These are phyloP conservation scores for Biscutella laevigata DNA, from an alignment of 441 rosid species.

Conservation along the genomic window DNA sequence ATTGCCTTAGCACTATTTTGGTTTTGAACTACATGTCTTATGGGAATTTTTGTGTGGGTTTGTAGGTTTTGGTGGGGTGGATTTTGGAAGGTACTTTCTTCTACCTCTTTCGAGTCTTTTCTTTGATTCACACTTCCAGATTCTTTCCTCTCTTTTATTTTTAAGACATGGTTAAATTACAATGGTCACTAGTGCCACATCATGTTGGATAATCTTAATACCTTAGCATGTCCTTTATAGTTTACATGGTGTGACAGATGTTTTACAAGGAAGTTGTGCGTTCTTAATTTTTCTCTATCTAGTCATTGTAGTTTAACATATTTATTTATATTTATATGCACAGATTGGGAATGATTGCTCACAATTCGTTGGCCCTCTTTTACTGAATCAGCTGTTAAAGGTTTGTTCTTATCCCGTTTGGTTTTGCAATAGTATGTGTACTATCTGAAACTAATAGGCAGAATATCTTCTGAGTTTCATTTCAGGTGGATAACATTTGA, in stretches of 20 bases:
- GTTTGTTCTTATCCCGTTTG: slow-evolving; percentile 32
- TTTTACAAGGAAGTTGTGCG: slow-evolving; percentile 1
- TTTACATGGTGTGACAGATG: background rate
- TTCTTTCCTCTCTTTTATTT: background rate
- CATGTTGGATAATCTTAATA: background rate
- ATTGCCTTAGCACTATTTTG: background rate
- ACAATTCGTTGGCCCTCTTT: slow-evolving; percentile 90
- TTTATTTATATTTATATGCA: background rate
- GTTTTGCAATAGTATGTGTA: slow-evolving; percentile 1
- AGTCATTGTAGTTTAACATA: background rate
- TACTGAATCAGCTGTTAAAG: slow-evolving; percentile 78
- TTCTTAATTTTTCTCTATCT: background rate
- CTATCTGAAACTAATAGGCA: background rate
- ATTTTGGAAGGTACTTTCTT: slow-evolving; percentile 80
- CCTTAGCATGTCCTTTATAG: background rate
- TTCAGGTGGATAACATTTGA: slow-evolving; percentile 10
- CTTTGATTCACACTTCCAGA: background rate
- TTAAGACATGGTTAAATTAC: background rate
- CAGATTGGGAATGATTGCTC: slow-evolving; percentile 67
- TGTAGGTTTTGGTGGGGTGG: slow-evolving; percentile 99
- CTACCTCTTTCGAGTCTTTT: background rate
- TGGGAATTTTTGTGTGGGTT: background rate
- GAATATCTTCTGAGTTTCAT: background rate
- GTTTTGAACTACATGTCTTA: background rate
- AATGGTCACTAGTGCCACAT: background rate